Evolutionary conservation across 805 yeast species (phyloP).

Genomic region (Lachancea meyersii): DNA sequence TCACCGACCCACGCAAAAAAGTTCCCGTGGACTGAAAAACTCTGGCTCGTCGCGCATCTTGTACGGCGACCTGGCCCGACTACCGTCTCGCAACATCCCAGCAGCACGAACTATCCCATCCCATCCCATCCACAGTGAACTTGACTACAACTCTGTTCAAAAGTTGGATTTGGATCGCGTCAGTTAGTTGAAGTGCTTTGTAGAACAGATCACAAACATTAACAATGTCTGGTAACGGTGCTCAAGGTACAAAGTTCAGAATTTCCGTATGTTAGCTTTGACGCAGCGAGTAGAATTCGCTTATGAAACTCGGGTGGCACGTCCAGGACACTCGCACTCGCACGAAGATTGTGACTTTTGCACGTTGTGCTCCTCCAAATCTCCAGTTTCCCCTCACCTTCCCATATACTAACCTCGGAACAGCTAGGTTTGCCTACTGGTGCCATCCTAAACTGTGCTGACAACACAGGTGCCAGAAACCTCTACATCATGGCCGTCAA

Average conservation of each 20-base stretch:
- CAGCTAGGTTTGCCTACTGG: slow-evolving; percentile 99
- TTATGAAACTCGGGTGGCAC: no score
- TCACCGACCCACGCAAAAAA: no score
- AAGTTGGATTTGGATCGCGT: background rate
- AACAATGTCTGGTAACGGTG: slow-evolving; percentile 86
- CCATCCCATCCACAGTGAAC: slow-evolving; percentile 2
- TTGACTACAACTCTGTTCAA: background rate
- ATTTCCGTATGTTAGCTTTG: slow-evolving; percentile 76
- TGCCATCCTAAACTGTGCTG: slow-evolving; percentile 99
- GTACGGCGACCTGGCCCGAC: no score
- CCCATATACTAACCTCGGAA: slow-evolving; percentile 7
- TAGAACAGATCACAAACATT: slow-evolving; percentile 19
- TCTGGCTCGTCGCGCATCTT: no score
- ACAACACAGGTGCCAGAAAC: slow-evolving; percentile 99
- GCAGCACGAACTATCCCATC: slow-evolving; percentile 1
- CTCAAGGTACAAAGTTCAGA: slow-evolving; percentile 99
- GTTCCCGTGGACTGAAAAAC: background rate
- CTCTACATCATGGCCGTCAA: slow-evolving; percentile 97
- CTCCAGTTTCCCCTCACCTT: background rate
- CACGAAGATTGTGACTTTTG: background rate
- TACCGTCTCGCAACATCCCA: background rate
- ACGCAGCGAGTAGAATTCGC: no score
- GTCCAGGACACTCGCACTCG: no score
- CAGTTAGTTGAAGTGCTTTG: background rate
- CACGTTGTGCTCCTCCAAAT: background rate